Percentiles rank a stretch among this genome's conserved stretches.
phyloP scores from a whole-genome alignment of 163 green algal species.

The Prototheca wickerhamii region DNA sequence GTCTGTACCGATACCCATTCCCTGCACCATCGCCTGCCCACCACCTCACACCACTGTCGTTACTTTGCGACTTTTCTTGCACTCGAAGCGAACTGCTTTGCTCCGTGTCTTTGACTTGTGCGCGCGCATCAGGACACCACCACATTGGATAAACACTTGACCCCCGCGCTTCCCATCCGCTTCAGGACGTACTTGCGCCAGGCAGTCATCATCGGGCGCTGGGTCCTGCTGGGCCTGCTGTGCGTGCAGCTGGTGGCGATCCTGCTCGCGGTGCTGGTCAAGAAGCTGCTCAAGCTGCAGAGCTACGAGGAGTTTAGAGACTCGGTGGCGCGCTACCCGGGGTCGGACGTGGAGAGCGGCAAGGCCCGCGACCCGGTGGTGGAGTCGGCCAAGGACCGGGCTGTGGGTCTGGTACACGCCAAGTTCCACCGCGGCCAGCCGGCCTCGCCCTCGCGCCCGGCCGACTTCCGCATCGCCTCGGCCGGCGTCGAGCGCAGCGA shows the following conservation, averaged over 20 bases:
- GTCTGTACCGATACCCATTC: too few relatives aligned
- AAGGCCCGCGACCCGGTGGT: neutral
- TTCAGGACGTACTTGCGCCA: conserved; percentile 16
- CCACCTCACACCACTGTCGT: too few relatives aligned
- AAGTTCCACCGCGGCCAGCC: neutral
- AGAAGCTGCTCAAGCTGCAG: neutral
- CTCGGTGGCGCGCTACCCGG: neutral
- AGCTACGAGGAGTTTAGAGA: conserved; percentile 25
- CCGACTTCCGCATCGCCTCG: neutral
- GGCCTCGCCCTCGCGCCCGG: neutral
- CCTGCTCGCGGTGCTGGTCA: conserved; percentile 12
- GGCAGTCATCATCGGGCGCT: conserved; percentile 20
- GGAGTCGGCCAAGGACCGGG: neutral
- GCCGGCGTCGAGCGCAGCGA: neutral
- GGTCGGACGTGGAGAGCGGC: neutral
- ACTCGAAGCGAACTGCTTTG: too few relatives aligned
- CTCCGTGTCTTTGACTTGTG: too few relatives aligned
- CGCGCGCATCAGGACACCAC: neutral
- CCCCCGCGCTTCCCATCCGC: neutral
- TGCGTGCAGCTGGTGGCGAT: conserved; percentile 16
- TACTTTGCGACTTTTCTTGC: too few relatives aligned
- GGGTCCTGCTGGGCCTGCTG: conserved; percentile 28
- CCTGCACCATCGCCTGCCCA: too few relatives aligned
- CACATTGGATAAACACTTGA: neutral
- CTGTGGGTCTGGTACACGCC: neutral